Conservation (phyloP, 2,329 filamentous ascomycete genomes). For the Aureobasidium melanogenum region DNA sequence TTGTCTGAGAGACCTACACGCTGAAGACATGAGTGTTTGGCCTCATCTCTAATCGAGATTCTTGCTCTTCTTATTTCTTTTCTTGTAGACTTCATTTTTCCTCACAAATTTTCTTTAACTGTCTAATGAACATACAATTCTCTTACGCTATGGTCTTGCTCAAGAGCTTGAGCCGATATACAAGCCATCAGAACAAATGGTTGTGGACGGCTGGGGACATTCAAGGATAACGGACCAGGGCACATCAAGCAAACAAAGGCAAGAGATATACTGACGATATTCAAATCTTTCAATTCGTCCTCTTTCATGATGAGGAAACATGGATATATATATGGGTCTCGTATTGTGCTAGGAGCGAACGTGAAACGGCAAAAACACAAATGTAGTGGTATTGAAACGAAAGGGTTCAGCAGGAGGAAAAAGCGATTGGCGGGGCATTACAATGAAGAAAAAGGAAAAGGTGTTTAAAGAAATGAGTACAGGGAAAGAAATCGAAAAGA, state of each 20-base stretch:
- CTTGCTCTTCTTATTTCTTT: background rate
- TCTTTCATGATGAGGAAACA: background rate
- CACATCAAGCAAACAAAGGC: background rate
- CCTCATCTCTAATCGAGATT: background rate
- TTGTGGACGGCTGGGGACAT: no score
- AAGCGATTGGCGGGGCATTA: background rate
- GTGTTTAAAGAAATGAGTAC: background rate
- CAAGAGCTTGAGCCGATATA: background rate
- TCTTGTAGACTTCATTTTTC: background rate
- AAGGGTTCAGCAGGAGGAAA: background rate
- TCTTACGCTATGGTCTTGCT: background rate
- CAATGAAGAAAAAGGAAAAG: background rate
- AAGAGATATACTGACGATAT: background rate
- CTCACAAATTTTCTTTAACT: background rate
- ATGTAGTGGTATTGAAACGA: slow-evolving; percentile 6
- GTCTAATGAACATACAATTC: background rate
- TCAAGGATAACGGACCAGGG: background rate
- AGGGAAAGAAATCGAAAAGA: background rate
- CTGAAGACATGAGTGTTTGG: slow-evolving; percentile 12
- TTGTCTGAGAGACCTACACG: slow-evolving; percentile 25
- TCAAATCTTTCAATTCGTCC: background rate
- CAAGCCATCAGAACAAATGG: no score
- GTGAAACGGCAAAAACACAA: background rate
- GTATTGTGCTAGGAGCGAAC: background rate
- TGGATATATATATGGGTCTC: background rate